phyloP scores from a whole-genome alignment of 73 alveolate genomes.

The Uronychia setigera region DNA sequence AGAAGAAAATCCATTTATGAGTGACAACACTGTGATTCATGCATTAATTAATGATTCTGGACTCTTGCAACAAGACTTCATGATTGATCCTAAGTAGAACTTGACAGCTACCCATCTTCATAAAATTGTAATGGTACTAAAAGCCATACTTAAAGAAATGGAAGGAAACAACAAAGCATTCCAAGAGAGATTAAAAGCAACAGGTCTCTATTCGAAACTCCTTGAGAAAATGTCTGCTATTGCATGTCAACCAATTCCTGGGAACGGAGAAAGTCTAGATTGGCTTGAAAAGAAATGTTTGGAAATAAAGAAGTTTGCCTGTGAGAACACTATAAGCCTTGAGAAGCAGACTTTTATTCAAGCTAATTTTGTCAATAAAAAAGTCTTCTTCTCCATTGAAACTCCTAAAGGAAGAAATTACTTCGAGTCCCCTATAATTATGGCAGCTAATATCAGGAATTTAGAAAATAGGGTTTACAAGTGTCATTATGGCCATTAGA shows the following conservation, averaged over 20 bases:
- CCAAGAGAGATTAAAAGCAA: constrained; percentile 3
- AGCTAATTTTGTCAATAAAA: constrained; percentile 37
- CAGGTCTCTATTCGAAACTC: constrained; percentile 12
- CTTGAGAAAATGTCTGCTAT: constrained; percentile 1
- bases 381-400: constrained; percentile 35
- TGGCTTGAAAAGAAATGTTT: constrained; percentile 59
- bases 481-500: neutral
- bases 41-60: no score
- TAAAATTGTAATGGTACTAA: neutral
- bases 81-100: no score
- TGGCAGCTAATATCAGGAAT: constrained; percentile 5
- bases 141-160: constrained; percentile 11
- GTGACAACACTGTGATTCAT: no score
- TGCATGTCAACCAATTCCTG: constrained; percentile 21
- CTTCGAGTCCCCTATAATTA: constrained; percentile 10
- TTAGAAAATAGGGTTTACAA: neutral
- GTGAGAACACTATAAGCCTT: constrained; percentile 39
- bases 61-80: no score
- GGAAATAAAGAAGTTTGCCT: constrained; percentile 53
- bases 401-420: constrained; percentile 21
- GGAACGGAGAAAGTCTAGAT: constrained; percentile 55
- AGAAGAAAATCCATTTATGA: no score
- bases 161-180: neutral
- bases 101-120: no score
- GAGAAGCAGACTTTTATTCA: constrained; percentile 36